These are phyloP conservation scores for Candida tibetensis DNA, from an alignment of 805 yeast genomes.

Conservation along the genomic window DNA sequence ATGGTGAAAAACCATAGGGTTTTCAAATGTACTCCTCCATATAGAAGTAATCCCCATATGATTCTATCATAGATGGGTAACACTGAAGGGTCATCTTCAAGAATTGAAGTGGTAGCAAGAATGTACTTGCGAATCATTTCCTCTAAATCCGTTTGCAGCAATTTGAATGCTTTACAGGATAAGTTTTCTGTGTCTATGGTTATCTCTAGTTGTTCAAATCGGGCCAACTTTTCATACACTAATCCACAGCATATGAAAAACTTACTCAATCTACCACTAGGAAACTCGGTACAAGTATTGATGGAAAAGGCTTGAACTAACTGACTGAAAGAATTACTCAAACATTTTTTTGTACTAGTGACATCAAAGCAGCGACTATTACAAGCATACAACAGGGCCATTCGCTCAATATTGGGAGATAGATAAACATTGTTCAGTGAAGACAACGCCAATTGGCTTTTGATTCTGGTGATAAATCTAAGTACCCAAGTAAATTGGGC, in stretches of 20 bases:
- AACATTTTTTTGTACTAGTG: too few species aligned
- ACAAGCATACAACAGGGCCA: conserved; percentile 3
- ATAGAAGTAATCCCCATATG: conserved; percentile 40
- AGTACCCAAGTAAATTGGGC: conserved; percentile 18
- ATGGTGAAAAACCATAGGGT: conserved; percentile 43
- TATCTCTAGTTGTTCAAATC: conserved; percentile 6
- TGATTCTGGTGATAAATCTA: conserved; percentile 11
- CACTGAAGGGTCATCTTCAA: conserved; percentile 37
- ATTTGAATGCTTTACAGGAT: conserved; percentile 8
- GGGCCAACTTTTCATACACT: conserved; percentile 20
- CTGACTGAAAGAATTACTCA: background rate
- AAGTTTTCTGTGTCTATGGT: conserved; percentile 8
- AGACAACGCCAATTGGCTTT: conserved; percentile 1
- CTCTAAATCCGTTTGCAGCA: conserved; percentile 14
- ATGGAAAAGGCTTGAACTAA: background rate
- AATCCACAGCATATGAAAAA: conserved; percentile 21
- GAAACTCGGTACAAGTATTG: background rate
- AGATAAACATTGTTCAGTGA: background rate
- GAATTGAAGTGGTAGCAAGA: conserved; percentile 28
- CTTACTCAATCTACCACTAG: conserved; percentile 1
- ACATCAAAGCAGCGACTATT: conserved; percentile 1
- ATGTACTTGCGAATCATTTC: conserved; percentile 40
- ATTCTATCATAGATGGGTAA: conserved; percentile 35
- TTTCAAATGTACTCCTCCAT: conserved; percentile 44
- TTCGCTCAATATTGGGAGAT: conserved; percentile 1